Evolutionary conservation across 225 moss, liverwort and hornwort genomes (phyloP), one percentile per base, ranked within the genome.

Genomic region (Pleurozium schreberi): DNA sequence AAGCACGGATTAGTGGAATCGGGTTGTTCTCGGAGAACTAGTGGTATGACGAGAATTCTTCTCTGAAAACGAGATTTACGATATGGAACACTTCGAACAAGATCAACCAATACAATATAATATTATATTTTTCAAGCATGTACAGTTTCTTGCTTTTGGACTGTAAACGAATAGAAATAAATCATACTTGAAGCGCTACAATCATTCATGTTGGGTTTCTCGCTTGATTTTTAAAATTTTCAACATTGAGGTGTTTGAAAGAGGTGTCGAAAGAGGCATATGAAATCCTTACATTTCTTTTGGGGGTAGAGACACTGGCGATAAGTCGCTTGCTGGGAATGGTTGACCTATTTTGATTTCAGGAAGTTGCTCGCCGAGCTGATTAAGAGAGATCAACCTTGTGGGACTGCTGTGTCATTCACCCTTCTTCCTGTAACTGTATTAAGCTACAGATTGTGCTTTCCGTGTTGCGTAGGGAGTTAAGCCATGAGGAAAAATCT

Each of bases 401-500:
- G 11, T 80, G 53, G 16, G 16, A 43, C 63, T 81, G 60, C 61
- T 59, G 66, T 89, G 73, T 85, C 73, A 84, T 84, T 71, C 22
- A 18, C 23, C 28, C 69, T 61, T 22, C 67, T 75, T 62, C 50
- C 17, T 77, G 61, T 52, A 47, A 78, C 43, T 49, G 26, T 78
- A 66, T 31, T 74, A 49, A 42, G 34, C 52, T 89, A 20, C 34
- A 75, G 69, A 81, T 45, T 55, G 83, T 84, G 80, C 60, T 81
- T 87, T 85, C 80, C 67, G 73, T 84, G 64, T 86, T 90, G 88
- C 65, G 68, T 88, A 98, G 98, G 57, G 98, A 99, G 82, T 91
- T 94, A 67, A 95, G 91, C 67, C 89, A 92, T 58, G 97, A 97
- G 55, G 98, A 99, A 74, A 97, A 96, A 83, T 96, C 96, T 33